Base-by-base conservation (phyloP, 768 basidiomycete genomes). In the Lactarius evosmus region DNA sequence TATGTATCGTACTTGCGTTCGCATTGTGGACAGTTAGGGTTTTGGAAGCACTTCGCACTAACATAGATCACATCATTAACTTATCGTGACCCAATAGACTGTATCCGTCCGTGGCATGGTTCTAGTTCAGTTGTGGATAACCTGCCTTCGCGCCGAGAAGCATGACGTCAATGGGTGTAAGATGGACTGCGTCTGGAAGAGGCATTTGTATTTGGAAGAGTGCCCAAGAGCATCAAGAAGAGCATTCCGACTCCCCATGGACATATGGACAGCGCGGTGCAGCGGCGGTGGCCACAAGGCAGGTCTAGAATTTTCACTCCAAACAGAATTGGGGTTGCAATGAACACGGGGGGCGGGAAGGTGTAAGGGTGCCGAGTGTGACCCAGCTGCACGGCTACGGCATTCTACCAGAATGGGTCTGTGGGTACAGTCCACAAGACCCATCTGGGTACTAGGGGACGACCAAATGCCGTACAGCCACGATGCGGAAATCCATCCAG, bases 261-360 rank as follows among this genome's bases (percentile, higher is more conserved):
- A 49, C 46, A 49, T 14, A 49, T 14, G 46, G 22, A 14, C 22
- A 25, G 40, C 40, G 40, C 40, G n/a, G 40, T 19, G 40, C 22
- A 14, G 46, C 22, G 25, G 46, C 25, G 25, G 36, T 50, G 49
- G 40, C 50, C 55, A 51, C 51, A 32, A 22, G 32, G 38, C 36
- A 51, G 30, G 59, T 65, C 64, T 61, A 61, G 58, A 65, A 34
- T 56, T 27, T 40, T 40, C 25, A 6, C 29, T n/a, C 32, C 19
- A 56, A 33, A 22, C 36, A 52, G 59, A 56, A 57, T 61, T 65
- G 64, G 64, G 64, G 64, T 65, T 51, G n/a, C 44, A 7, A 60
- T n/a, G 22, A 22, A 32, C 58, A 40, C 46, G 58, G 63, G 44
- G 44, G 53, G 36, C 50, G 25, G 25, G 6, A 17, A 32, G 25